Conservation (phyloP, 176 grass and related monocot genomes). For the Pontederia paniculata region DNA sequence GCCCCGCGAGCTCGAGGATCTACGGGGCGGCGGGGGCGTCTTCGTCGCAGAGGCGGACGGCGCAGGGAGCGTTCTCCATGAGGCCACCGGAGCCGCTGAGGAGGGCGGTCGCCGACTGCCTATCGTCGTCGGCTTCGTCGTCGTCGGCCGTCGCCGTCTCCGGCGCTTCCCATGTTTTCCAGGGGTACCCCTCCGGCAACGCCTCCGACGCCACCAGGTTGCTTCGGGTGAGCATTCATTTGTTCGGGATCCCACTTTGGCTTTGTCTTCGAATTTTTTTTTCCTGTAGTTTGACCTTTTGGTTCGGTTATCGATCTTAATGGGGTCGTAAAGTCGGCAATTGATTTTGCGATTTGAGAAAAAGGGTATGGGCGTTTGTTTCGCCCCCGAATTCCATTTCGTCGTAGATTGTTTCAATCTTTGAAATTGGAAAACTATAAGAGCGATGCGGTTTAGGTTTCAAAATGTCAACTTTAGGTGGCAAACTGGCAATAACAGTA, state of each 20-base stretch:
- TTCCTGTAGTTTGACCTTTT: background rate
- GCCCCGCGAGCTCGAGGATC: constrained; percentile 30
- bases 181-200: constrained; percentile 45
- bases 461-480: background rate
- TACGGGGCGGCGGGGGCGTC: constrained; percentile 26
- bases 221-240: constrained; percentile 46
- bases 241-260: background rate
- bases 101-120: constrained; percentile 84
- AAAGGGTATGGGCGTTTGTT: too few species aligned
- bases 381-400: too few species aligned
- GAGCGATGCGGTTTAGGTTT: background rate
- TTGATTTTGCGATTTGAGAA: too few species aligned
- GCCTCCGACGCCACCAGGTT: constrained; percentile 61
- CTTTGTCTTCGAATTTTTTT: background rate
- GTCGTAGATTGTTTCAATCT: too few species aligned
- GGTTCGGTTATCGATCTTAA: too few species aligned
- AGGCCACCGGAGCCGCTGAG: constrained; percentile 86
- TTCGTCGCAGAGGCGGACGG: constrained; percentile 12
- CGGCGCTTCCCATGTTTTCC: constrained; percentile 40
- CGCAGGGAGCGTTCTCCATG: constrained; percentile 29
- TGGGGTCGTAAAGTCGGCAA: too few species aligned
- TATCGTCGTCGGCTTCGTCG: constrained; percentile 32
- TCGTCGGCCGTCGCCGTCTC: too few species aligned
- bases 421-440: background rate
- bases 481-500: too few species aligned